Conservation (phyloP, 495 filamentous ascomycete species). For the Parathielavia hyrcaniae region DNA sequence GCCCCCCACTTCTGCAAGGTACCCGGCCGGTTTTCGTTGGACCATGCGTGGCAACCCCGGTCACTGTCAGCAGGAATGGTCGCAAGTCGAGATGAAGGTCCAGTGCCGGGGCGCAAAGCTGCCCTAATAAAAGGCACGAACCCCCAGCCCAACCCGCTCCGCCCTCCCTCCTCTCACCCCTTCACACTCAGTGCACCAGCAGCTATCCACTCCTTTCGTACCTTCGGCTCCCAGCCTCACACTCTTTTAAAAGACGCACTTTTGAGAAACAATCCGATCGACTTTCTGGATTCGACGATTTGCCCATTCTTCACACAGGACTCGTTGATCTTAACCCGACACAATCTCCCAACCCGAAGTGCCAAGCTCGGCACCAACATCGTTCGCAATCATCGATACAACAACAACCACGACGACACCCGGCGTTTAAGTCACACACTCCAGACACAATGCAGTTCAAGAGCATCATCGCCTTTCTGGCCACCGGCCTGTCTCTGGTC, state of each 20-base stretch:
- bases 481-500: conserved; percentile 29
- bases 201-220: conserved; percentile 31
- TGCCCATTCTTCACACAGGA: conserved; percentile 11
- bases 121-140: conserved; percentile 26
- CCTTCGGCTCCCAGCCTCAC: conserved; percentile 32
- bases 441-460: conserved; percentile 36
- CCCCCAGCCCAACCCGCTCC: conserved; percentile 20
- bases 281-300: conserved; percentile 10
- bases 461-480: conserved; percentile 33
- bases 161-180: conserved; percentile 20
- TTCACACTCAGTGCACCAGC: conserved; percentile 22
- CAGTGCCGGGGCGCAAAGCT: conserved; percentile 8
- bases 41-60: conserved; percentile 11
- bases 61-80: neutral
- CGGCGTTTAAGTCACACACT: neutral
- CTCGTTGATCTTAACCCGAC: conserved; percentile 5
- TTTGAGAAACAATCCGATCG: neutral
- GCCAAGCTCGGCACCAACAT: conserved; percentile 10
- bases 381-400: conserved; percentile 1
- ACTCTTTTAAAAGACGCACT: conserved; percentile 24
- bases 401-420: neutral
- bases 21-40: conserved; percentile 16
- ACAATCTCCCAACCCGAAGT: conserved; percentile 7
- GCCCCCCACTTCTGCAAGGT: conserved; percentile 15
- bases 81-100: neutral